Evolutionary conservation across 2,329 filamentous ascomycete genomes (phyloP), one percentile per base, ranked within the genome.

Genomic region (Claviceps pusilla): DNA sequence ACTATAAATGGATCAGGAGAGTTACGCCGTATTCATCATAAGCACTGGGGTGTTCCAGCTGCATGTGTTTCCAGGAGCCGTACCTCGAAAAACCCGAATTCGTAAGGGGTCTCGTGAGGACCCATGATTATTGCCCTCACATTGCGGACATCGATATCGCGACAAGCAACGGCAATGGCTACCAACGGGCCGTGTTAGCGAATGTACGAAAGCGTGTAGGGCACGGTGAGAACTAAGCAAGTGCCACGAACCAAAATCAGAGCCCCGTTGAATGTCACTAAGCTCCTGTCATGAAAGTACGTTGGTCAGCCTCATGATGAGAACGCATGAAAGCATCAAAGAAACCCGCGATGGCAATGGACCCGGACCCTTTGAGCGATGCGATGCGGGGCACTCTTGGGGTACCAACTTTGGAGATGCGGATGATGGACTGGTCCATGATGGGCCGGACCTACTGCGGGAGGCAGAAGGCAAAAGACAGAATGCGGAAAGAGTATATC

Each of bases 1-100:
- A 94, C 86, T 90, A 46, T 11, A 29, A 3, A 51, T 33, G 39
- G 3, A 51, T 6, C 39, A 45, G 28, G 11, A 45, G 48, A 51
- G 39, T 33, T 43, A 11, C 43, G 50, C 35, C n/a, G 24, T 35
- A 11, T 41, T 33, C 7, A 24, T 24, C 4, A 19, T 31, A 7
- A 33, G 28, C 16, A 31, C 9, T 7, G 14, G 43, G n/a, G n/a
- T 16, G 39, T 14, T 19, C n/a, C 48, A 50, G 19, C 28, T 39
- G 46, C 10, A 12, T 11, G 14, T 49, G 28, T 46, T 39, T 12
- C 2, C n/a, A 43, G 16, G 14, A 61, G 54, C 66, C 75, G 56
- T 68, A 93, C 89, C 77, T 97, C 89, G 65, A 95, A 97, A 71
- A 96, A 96, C 3, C 93, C 93, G 65, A 94, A 96, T 68, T 96